Conservation (phyloP, 2,329 filamentous ascomycete species). For the Xenoacremonium recifei region DNA sequence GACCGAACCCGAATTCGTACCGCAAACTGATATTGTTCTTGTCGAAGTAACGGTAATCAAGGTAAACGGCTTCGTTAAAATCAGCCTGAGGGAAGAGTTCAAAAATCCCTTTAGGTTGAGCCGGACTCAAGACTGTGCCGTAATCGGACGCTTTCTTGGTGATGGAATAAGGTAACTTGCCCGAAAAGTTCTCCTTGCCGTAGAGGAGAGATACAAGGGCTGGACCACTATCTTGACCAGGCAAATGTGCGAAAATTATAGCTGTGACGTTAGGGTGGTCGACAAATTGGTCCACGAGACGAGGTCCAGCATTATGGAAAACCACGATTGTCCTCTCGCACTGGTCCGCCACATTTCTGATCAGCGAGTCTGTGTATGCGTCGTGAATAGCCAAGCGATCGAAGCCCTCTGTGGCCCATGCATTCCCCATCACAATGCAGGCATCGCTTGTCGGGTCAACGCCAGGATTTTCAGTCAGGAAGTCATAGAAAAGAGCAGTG, state of each 20-base stretch:
- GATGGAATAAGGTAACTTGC: conserved; percentile 71
- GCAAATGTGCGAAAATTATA: conserved; percentile 67
- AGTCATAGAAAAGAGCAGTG: neutral
- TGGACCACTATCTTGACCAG: conserved; percentile 68
- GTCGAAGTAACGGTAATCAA: conserved; percentile 68
- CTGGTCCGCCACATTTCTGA: conserved; percentile 45
- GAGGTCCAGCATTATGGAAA: conserved; percentile 66
- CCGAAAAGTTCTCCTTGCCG: conserved; percentile 65
- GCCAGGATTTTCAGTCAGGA: neutral
- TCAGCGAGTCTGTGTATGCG: neutral
- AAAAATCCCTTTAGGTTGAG: conserved; percentile 36
- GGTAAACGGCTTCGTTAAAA: conserved; percentile 64
- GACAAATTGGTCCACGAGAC: conserved; percentile 63
- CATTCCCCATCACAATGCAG: conserved; percentile 55
- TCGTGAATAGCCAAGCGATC: conserved; percentile 33
- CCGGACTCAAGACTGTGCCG: conserved; percentile 32
- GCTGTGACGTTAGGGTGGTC: conserved; percentile 65
- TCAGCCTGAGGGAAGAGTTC: conserved; percentile 41
- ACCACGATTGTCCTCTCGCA: conserved; percentile 65
- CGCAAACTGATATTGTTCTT: conserved; percentile 55
- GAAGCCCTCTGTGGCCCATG: conserved; percentile 64
- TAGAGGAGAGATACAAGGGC: conserved; percentile 67
- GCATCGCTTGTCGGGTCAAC: neutral
- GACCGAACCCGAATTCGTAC: conserved; percentile 67
- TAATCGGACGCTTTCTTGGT: conserved; percentile 53